Evolutionary conservation across 257 asterid species (phyloP).

Genomic region (Lantana camara): DNA sequence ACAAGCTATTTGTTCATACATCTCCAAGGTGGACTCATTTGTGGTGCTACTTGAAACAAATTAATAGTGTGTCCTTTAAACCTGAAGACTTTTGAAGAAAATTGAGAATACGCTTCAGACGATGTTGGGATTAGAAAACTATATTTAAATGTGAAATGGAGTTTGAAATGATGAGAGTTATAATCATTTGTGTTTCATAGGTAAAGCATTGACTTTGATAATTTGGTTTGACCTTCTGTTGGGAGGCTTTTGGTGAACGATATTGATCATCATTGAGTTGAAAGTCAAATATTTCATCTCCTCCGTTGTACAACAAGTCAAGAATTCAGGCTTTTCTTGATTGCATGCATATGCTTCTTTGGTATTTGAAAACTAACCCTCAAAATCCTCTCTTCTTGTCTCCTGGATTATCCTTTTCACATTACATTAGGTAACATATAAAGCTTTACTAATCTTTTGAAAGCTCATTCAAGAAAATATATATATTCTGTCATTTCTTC

Average conservation of each 20-base stretch:
- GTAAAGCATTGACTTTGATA: no score
- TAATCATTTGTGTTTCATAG: neutral
- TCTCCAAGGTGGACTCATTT: constrained; percentile 7
- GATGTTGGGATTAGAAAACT: neutral
- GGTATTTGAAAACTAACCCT: no score
- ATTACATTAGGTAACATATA: no score
- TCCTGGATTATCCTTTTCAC: no score
- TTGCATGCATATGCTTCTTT: no score
- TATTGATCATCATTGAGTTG: neutral
- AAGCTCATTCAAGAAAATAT: no score
- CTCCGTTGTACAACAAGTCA: no score
- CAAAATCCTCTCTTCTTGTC: no score
- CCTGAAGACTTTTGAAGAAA: neutral
- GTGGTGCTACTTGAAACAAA: neutral
- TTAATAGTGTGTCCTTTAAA: neutral
- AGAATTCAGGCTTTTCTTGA: no score
- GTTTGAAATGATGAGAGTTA: constrained; percentile 3
- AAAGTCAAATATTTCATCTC: no score
- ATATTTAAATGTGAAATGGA: neutral
- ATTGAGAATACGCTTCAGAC: neutral
- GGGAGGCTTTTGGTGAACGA: neutral
- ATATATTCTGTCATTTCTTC: no score
- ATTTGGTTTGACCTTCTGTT: neutral
- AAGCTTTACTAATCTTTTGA: no score
- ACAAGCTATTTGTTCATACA: neutral